These are phyloP conservation scores for Alternaria atra DNA, from an alignment of 2,329 filamentous ascomycete species.

Conservation along the genomic window DNA sequence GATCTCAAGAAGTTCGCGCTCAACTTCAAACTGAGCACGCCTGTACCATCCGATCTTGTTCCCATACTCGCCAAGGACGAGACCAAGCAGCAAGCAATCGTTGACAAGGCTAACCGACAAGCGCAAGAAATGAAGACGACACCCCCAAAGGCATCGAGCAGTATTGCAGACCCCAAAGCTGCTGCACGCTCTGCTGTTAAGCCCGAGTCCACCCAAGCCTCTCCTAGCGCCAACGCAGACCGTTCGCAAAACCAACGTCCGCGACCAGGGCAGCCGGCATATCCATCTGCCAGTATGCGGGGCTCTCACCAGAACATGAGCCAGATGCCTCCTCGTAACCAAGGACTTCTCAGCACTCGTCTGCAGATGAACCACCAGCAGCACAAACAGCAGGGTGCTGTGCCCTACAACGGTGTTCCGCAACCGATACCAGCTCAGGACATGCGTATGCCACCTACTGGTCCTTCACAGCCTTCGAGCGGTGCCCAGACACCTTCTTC, in stretches of 20 bases:
- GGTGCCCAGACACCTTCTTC: conserved; percentile 63
- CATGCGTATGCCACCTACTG: conserved; percentile 75
- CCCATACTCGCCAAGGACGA: conserved; percentile 97
- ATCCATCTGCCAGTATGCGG: conserved; percentile 56
- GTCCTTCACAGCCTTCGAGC: conserved; percentile 66
- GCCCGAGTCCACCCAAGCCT: conserved; percentile 40
- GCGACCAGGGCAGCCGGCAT: conserved; percentile 49
- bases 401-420: conserved; percentile 60
- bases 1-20: conserved; percentile 95
- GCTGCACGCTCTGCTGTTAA: conserved; percentile 47
- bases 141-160: conserved; percentile 55
- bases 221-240: conserved; percentile 49
- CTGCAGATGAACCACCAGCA: conserved; percentile 63
- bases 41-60: conserved; percentile 89
- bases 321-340: conserved; percentile 47
- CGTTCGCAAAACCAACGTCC: conserved; percentile 59
- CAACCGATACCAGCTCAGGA: conserved; percentile 69
- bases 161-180: conserved; percentile 44
- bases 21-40: conserved; percentile 92
- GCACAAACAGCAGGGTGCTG: conserved; percentile 55
- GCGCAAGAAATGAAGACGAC: conserved; percentile 64
- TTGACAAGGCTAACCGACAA: conserved; percentile 84
- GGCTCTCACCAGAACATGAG: conserved; percentile 56
- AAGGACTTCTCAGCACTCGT: conserved; percentile 60
- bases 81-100: conserved; percentile 90